Evolutionary conservation across 805 yeast species (phyloP).

Genomic region (Yamadazyma endophytica): DNA sequence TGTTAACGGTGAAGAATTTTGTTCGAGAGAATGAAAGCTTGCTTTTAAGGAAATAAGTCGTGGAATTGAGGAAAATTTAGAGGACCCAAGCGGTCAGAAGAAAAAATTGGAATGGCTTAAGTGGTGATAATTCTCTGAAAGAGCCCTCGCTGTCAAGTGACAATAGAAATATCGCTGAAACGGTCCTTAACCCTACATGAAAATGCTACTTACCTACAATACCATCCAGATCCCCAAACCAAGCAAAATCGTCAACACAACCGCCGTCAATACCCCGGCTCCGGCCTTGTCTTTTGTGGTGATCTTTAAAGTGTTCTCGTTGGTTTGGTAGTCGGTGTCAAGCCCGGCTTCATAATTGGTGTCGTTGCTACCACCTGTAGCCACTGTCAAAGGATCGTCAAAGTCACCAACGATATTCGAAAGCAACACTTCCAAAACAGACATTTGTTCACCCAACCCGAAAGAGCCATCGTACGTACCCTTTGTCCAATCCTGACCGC

Average conservation of each 20-base stretch:
- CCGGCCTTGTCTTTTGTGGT: slow-evolving; percentile 75
- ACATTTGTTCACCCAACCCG: slow-evolving; percentile 84
- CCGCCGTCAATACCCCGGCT: slow-evolving; percentile 83
- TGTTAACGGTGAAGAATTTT: too few relatives aligned
- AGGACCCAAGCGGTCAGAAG: too few relatives aligned
- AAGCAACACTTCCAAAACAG: slow-evolving; percentile 65
- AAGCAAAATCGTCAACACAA: slow-evolving; percentile 55
- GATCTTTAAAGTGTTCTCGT: slow-evolving; percentile 44
- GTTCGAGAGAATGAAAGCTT: too few relatives aligned
- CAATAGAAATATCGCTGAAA: background rate
- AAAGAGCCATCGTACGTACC: slow-evolving; percentile 60
- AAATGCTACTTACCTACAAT: slow-evolving; percentile 22
- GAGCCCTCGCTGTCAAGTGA: too few relatives aligned
- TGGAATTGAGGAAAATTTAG: too few relatives aligned
- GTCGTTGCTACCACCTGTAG: slow-evolving; percentile 33
- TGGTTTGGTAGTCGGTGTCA: slow-evolving; percentile 32
- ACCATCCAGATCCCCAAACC: slow-evolving; percentile 82
- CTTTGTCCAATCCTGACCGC: slow-evolving; percentile 70
- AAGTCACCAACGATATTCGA: slow-evolving; percentile 20
- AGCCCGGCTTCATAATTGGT: slow-evolving; percentile 34
- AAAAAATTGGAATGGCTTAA: too few relatives aligned
- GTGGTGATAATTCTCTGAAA: too few relatives aligned
- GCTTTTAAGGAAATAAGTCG: too few relatives aligned
- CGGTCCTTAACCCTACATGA: background rate
- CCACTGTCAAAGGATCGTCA: slow-evolving; percentile 27